phyloP scores from a whole-genome alignment of 257 asterid genomes.

The Anisodus tanguticus region DNA sequence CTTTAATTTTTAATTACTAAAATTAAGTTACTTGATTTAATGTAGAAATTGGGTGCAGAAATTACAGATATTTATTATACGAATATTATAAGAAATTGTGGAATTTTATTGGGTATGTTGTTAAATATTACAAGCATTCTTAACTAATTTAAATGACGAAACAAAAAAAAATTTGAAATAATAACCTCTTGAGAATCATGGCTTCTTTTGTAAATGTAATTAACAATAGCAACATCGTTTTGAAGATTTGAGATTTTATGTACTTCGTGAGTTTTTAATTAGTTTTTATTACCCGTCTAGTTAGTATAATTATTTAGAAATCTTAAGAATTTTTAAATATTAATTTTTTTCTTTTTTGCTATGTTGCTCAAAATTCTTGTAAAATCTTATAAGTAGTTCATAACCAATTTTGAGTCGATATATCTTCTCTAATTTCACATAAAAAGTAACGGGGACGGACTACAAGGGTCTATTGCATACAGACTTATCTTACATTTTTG shows the following conservation, averaged over 20 bases:
- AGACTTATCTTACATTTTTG: no score
- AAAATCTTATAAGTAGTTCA: not conserved
- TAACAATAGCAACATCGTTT: not conserved
- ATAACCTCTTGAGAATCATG: not conserved
- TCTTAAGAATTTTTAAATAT: no score
- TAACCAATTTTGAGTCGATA: no score
- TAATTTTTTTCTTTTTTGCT: no score
- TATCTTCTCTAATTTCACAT: no score
- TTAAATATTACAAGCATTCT: not conserved
- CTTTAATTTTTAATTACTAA: not conserved
- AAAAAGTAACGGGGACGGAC: no score
- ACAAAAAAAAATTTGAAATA: not conserved
- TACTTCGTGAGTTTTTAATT: not conserved
- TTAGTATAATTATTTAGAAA: not conserved
- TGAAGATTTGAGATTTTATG: not conserved
- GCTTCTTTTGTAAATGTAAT: not conserved
- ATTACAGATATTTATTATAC: no score
- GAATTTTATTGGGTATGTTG: no score
- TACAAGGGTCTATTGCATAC: no score
- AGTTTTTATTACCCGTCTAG: not conserved
- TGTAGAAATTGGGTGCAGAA: no score
- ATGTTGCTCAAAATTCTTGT: not conserved
- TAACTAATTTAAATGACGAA: not conserved
- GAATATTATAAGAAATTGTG: no score
- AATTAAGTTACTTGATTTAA: not conserved